These are phyloP conservation scores for Pseudozyma hubeiensis DNA, from an alignment of 1,284 basidiomycete species.

Conservation along the genomic window DNA sequence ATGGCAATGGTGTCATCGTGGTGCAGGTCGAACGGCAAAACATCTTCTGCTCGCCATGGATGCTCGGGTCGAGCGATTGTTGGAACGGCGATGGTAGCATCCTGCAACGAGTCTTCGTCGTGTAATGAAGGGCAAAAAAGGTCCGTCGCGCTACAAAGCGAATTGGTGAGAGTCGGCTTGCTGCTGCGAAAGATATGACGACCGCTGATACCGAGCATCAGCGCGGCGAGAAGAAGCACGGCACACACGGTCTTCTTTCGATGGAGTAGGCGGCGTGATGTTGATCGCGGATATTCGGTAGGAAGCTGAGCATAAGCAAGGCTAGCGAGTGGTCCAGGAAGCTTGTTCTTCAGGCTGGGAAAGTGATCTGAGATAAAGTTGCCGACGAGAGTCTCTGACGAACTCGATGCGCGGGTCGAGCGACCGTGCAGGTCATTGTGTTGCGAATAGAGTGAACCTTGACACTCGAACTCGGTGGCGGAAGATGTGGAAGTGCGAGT, in stretches of 20 bases:
- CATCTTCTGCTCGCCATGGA: conserved; percentile 12
- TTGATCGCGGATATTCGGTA: conserved; percentile 1
- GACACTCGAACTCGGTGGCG: conserved; percentile 12
- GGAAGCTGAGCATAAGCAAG: conserved; percentile 15
- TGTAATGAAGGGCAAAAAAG: conserved; percentile 13
- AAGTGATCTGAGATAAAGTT: conserved; percentile 14
- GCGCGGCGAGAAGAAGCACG: conserved; percentile 23
- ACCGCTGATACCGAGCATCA: conserved; percentile 23
- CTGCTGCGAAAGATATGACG: conserved; percentile 1
- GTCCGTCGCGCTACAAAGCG: not conserved
- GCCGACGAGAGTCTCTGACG: conserved; percentile 21
- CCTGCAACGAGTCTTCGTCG: conserved; percentile 37
- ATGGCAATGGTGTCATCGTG: conserved; percentile 12
- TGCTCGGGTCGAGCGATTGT: conserved; percentile 23
- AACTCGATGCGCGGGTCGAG: conserved; percentile 7
- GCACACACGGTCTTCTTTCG: conserved; percentile 10
- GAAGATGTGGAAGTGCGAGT: conserved; percentile 25
- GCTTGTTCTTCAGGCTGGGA: conserved; percentile 18
- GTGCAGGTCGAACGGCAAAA: conserved; percentile 34
- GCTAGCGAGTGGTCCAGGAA: conserved; percentile 7
- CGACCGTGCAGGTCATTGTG: conserved; percentile 3
- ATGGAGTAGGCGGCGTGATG: not conserved
- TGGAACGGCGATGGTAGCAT: conserved; percentile 21
- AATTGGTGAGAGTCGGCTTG: not conserved
- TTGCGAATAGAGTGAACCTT: conserved; percentile 1